Evolutionary conservation across 345 rosid genomes (phyloP).

Genomic region (Moricandia moricandioides): DNA sequence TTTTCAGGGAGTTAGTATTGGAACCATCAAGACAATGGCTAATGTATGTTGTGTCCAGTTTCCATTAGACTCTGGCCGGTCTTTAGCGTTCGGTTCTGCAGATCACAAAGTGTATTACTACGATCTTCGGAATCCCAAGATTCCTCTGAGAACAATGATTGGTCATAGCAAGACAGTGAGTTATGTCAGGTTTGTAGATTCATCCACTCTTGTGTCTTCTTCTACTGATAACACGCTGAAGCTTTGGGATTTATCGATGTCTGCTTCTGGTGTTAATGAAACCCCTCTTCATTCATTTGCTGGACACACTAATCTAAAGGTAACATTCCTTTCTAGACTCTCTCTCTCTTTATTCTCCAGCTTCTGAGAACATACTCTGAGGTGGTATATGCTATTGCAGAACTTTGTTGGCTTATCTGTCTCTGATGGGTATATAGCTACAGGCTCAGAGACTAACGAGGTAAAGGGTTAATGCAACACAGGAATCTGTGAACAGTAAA

Average conservation of each 20-base stretch:
- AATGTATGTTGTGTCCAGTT: slow-evolving; percentile 94
- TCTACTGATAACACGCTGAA: slow-evolving; percentile 91
- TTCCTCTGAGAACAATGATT: slow-evolving; percentile 74
- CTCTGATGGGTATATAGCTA: slow-evolving; percentile 89
- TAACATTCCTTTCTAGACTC: slow-evolving; percentile 15
- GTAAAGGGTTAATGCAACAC: slow-evolving; percentile 31
- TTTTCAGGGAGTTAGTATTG: slow-evolving; percentile 78
- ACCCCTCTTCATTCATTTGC: slow-evolving; percentile 74
- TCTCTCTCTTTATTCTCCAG: neutral
- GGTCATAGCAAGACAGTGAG: slow-evolving; percentile 94
- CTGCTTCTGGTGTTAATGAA: slow-evolving; percentile 68
- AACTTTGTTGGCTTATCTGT: slow-evolving; percentile 94
- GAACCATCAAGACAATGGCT: slow-evolving; percentile 87
- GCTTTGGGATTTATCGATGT: slow-evolving; percentile 90
- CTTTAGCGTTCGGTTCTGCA: slow-evolving; percentile 93
- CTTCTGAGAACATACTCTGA: slow-evolving; percentile 7
- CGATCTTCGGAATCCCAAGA: slow-evolving; percentile 74
- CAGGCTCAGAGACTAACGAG: slow-evolving; percentile 98
- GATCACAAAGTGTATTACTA: slow-evolving; percentile 87
- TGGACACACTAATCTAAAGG: slow-evolving; percentile 92
- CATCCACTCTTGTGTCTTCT: slow-evolving; percentile 71
- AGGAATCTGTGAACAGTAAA: too few species aligned
- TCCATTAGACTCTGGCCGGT: slow-evolving; percentile 72
- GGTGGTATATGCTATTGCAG: slow-evolving; percentile 43
- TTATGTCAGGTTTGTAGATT: slow-evolving; percentile 78